Evolutionary conservation across 2,329 filamentous ascomycete species (phyloP).

Genomic region (Domatiomyces catenatus): DNA sequence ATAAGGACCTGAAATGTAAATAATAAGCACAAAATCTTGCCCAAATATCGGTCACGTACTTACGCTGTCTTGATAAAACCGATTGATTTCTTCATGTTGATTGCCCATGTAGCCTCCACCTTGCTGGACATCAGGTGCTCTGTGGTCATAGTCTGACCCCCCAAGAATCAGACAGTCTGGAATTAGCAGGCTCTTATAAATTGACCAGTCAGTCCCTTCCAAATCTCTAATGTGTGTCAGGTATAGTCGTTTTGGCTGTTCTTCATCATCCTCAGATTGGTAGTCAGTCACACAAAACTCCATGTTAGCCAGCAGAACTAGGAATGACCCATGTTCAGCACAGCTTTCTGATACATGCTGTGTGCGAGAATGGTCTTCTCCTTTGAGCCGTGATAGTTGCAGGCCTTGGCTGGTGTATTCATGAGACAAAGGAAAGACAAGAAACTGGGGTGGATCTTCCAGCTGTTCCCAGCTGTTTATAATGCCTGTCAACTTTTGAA

Average conservation of each 20-base stretch:
- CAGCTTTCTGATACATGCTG: slow-evolving; percentile 1
- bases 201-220: neutral
- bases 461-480: slow-evolving; percentile 1
- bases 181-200: neutral
- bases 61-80: slow-evolving; percentile 4
- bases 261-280: neutral
- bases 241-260: neutral
- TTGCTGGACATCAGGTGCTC: slow-evolving; percentile 1
- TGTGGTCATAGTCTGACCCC: neutral
- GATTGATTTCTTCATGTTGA: slow-evolving; percentile 1
- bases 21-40: slow-evolving; percentile 2
- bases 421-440: slow-evolving; percentile 17
- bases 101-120: slow-evolving; percentile 2
- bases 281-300: slow-evolving; percentile 1
- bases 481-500: neutral
- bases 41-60: neutral
- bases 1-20: slow-evolving; percentile 2
- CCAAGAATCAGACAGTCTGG: neutral
- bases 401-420: slow-evolving; percentile 16
- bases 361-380: slow-evolving; percentile 11
- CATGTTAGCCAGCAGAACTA: slow-evolving; percentile 1
- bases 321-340: slow-evolving; percentile 2
- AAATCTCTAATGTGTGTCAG: slow-evolving; percentile 1
- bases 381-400: slow-evolving; percentile 13
- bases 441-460: slow-evolving; percentile 3